These are phyloP conservation scores for Mucor piriformis DNA, from an alignment of 371 early-diverging fungal species.

Conservation along the genomic window DNA sequence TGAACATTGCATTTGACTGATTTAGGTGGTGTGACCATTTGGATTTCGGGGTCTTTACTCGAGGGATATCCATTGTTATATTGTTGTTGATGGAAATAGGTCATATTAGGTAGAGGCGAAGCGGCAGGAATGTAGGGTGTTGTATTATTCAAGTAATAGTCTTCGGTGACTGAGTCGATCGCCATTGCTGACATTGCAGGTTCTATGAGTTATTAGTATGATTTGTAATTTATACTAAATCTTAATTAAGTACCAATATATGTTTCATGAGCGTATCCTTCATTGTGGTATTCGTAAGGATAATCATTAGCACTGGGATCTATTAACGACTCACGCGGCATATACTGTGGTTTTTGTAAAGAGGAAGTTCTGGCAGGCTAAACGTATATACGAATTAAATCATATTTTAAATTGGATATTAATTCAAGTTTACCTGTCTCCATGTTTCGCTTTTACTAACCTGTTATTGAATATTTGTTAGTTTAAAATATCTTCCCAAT, in stretches of 20 bases:
- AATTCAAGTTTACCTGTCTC: constrained; percentile 21
- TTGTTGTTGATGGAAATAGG: constrained; percentile 5
- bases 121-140: neutral
- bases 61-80: neutral
- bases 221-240: neutral
- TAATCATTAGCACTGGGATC: constrained; percentile 13
- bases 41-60: constrained; percentile 16
- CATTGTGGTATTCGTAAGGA: neutral
- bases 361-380: constrained; percentile 27
- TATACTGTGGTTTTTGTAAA: constrained; percentile 10
- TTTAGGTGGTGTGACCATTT: constrained; percentile 22
- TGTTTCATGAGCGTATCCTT: constrained; percentile 14
- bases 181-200: constrained; percentile 17
- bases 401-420: too few relatives aligned
- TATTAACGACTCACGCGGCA: constrained; percentile 24
- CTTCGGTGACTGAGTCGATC: constrained; percentile 5
- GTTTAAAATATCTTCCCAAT: neutral
- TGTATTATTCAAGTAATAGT: neutral
- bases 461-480: constrained; percentile 2
- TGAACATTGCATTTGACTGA: constrained; percentile 27
- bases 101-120: constrained; percentile 7
- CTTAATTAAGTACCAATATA: constrained; percentile 17
- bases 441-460: constrained; percentile 10
- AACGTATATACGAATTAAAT: too few relatives aligned
- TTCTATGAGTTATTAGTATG: constrained; percentile 7